Base-by-base conservation (phyloP, 306 rosid species). In the Gastrolobium villosum region DNA sequence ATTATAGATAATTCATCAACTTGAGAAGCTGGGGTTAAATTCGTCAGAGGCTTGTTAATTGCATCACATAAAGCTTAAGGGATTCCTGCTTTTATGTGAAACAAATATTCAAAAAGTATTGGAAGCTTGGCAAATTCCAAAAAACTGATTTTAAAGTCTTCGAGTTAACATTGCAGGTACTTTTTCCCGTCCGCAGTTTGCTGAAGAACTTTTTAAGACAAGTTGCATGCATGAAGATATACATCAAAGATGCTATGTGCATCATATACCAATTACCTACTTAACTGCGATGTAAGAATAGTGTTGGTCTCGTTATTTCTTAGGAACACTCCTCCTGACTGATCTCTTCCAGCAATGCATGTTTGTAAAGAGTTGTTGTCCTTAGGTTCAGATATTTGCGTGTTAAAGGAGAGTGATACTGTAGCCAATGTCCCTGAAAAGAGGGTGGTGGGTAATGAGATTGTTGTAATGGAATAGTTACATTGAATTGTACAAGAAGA, bases 221-320 rank as follows among this genome's bases (percentile, higher is more conserved):
- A 62, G 65, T 13, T 10, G 74, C 56, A 67, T 60, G 64, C 78
- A 81, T 7, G 3, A 44, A n/a, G 44, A 36, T 15, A 43, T 32
- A 83, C 34, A 34, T 20, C 10, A 39, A 57, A 36, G 15, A 53
- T 55, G 46, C 7, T 6, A 52, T 48, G 11, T 37, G 69, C 57
- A 31, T 82, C 76, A 44, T 14, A 63, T 65, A 6, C 46, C 64
- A 57, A 6, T 82, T 83, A 87, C 88, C 83, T 75, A 68, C 84
- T 89, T 65, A 83, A 64, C 68, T 78, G 89, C 39, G 92, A 83
- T 5, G 85, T 61, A 52, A 73, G 76, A 66, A 68, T 54, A 69
- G 68, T 78, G 75, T 83, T 78, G 60, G 84, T 73, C 54, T 84
- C 90, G 5, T 78, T 76, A n/a, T 79, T 74, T 74, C 86, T 88